A percentile compares a stretch with the other conserved stretches of the same genome.
phyloP scores from a whole-genome alignment of 768 basidiomycete species.

The Podaxis sp. region DNA sequence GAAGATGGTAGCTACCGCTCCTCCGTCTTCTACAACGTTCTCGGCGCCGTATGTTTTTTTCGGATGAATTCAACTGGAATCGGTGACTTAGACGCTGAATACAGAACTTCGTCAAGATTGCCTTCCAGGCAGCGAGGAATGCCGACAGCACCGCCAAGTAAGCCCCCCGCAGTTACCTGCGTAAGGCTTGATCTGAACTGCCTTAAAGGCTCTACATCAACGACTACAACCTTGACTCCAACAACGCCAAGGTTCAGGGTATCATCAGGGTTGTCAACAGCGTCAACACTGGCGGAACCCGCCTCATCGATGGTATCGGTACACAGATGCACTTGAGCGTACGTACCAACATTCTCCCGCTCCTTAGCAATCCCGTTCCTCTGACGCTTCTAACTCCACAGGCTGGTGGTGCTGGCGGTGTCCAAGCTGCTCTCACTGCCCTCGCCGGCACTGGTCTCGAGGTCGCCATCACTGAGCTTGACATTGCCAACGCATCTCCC shows the following conservation, averaged over 20 bases:
- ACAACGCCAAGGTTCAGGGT: constrained; percentile 43
- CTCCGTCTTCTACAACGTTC: constrained; percentile 48
- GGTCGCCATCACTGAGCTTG: constrained; percentile 49
- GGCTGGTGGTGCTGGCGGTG: constrained; percentile 40
- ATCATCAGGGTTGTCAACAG: constrained; percentile 42
- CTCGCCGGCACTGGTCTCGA: constrained; percentile 43
- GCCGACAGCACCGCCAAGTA: constrained; percentile 51
- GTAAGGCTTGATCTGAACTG: neutral
- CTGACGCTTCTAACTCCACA: neutral
- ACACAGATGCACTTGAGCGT: constrained; percentile 44
- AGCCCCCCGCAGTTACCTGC: neutral
- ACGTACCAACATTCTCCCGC: constrained; percentile 7
- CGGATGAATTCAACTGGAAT: neutral
- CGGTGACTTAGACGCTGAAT: no score
- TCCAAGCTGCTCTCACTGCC: constrained; percentile 42
- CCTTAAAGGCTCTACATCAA: constrained; percentile 37
- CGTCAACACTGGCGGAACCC: constrained; percentile 34
- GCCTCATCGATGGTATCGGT: constrained; percentile 49
- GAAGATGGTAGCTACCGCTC: constrained; percentile 48
- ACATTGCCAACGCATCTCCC: constrained; percentile 37
- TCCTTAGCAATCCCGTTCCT: neutral
- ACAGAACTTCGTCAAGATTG: constrained; percentile 48
- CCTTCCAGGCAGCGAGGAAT: constrained; percentile 48
- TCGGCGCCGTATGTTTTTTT: constrained; percentile 37
- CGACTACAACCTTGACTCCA: constrained; percentile 50